Conservation (phyloP, 2,329 filamentous ascomycete genomes). For the Didymosphaeria variabile region DNA sequence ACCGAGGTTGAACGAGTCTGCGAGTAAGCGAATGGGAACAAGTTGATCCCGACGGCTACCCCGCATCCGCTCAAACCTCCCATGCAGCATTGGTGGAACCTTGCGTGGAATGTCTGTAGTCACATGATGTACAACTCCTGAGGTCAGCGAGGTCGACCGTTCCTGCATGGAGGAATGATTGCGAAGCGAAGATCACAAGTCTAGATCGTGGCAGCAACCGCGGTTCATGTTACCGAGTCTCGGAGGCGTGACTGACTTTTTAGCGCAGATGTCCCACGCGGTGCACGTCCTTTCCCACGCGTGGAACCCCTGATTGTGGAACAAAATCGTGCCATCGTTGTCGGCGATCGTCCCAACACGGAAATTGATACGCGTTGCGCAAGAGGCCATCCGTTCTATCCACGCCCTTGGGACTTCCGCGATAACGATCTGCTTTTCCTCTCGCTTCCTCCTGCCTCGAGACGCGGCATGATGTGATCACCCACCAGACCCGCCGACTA, state of each 20-base stretch:
- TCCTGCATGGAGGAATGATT: neutral
- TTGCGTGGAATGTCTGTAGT: neutral
- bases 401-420: neutral
- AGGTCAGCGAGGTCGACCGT: neutral
- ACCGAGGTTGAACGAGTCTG: neutral
- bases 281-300: neutral
- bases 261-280: neutral
- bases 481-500: neutral
- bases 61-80: neutral
- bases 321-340: neutral
- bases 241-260: neutral
- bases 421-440: neutral
- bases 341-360: neutral
- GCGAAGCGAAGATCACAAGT: neutral
- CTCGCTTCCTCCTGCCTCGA: neutral
- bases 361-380: conserved; percentile 5
- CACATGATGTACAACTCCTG: neutral
- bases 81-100: neutral
- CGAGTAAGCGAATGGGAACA: neutral
- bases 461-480: neutral
- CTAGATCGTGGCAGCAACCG: neutral
- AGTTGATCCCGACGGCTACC: too few relatives aligned
- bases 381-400: neutral
- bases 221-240: neutral
- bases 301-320: neutral